Percentiles rank a stretch among this genome's conserved stretches.
phyloP scores from a whole-genome alignment of 805 yeast species.

The Cyberlindnera xishuangbannaensis region DNA sequence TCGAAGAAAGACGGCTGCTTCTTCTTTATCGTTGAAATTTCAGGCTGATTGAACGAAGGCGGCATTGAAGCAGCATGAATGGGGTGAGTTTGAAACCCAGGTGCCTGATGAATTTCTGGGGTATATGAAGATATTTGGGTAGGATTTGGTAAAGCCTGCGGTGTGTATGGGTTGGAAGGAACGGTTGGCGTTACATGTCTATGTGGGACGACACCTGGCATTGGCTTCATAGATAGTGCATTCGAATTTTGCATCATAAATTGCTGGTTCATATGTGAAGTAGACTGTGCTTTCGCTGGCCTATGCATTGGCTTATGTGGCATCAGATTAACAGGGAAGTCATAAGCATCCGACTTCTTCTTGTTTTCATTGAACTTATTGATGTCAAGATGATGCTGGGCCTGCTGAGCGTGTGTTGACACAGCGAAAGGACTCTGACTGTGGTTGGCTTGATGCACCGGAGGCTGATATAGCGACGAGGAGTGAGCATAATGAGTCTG shows the following conservation, averaged over 20 bases:
- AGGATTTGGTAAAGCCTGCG: slow-evolving; percentile 1
- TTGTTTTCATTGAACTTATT: slow-evolving; percentile 39
- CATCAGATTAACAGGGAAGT: slow-evolving; percentile 57
- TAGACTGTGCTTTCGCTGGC: slow-evolving; percentile 17
- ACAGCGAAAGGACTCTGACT: slow-evolving; percentile 2
- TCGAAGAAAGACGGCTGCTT: slow-evolving; percentile 44
- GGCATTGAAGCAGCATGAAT: too few species aligned
- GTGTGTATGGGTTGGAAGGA: slow-evolving; percentile 1
- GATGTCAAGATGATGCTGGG: slow-evolving; percentile 18
- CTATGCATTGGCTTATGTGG: slow-evolving; percentile 27
- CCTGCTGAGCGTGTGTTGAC: slow-evolving; percentile 4
- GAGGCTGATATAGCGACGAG: slow-evolving; percentile 1
- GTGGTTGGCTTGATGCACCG: not conserved
- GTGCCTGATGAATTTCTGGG: too few species aligned
- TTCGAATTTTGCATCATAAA: slow-evolving; percentile 4
- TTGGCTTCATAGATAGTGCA: not conserved
- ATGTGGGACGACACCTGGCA: not conserved
- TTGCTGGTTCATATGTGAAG: slow-evolving; percentile 11
- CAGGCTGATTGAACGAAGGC: too few species aligned
- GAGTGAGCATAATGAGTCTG: not conserved
- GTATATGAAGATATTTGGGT: too few species aligned
- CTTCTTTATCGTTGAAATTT: slow-evolving; percentile 25
- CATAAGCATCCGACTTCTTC: slow-evolving; percentile 71
- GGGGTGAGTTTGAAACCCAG: too few species aligned
- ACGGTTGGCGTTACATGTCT: not conserved